Conservation (phyloP, 306 rosid species). For the Erythrophleum fordii region DNA sequence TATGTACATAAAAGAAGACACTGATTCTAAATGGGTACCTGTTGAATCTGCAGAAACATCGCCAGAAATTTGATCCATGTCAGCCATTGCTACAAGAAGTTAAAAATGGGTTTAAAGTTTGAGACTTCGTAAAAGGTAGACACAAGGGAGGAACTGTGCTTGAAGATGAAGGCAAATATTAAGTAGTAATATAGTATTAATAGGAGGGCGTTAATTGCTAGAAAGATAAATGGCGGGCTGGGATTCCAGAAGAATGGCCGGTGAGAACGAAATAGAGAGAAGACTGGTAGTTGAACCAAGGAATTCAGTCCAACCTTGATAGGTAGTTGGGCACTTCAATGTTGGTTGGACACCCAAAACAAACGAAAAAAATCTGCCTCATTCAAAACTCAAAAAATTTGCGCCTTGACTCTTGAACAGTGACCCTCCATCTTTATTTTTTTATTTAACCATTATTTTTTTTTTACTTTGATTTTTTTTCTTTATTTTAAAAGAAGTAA, state of each 20-base stretch:
- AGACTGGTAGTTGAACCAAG: constrained; percentile 59
- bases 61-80: constrained; percentile 43
- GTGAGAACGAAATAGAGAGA: constrained; percentile 32
- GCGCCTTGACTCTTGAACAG: too few species aligned
- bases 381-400: too few species aligned
- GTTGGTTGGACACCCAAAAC: constrained; percentile 40
- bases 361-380: not conserved
- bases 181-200: constrained; percentile 34
- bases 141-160: constrained; percentile 10
- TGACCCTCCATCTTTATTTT: too few species aligned
- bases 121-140: not conserved
- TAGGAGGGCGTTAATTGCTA: constrained; percentile 31
- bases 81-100: constrained; percentile 53
- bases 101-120: not conserved
- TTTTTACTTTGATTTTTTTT: too few species aligned
- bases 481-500: too few species aligned
- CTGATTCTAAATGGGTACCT: constrained; percentile 48
- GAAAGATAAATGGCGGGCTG: not conserved
- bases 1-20: not conserved
- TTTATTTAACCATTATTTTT: too few species aligned
- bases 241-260: constrained; percentile 44
- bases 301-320: constrained; percentile 44
- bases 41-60: constrained; percentile 44
- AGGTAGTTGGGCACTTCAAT: constrained; percentile 49
- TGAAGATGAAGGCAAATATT: constrained; percentile 34